Evolutionary conservation across 2,329 filamentous ascomycete species (phyloP), one percentile per base, ranked within the genome.

Genomic region (Daldinia sp.): DNA sequence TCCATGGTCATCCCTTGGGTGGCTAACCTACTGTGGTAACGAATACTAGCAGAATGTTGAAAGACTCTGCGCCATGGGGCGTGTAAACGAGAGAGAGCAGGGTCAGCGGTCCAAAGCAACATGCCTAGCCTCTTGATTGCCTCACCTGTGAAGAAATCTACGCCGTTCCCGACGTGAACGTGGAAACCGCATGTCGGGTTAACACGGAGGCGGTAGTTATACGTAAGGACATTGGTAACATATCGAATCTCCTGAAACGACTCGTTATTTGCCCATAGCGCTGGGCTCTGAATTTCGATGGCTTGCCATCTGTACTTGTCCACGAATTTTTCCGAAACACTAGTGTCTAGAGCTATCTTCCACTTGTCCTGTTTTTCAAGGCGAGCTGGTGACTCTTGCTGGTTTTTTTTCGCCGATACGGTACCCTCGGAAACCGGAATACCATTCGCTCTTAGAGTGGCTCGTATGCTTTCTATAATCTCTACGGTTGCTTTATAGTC

Each of bases 131-230:
- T 73, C 10, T 74, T 73, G 10, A 76, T 23, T 0, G 70, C 68
- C 9, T 68, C 62, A 8, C 73, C 45, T 11, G 74, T 67, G 50
- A 79, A 73, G 49, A 66, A 70, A n/a, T 68, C 58, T 11, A 30
- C 55, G 0, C 78, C 78, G 48, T 74, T 75, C 4, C 76, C 77
- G 3, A 80, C 68, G 48, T 79, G 76, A 11, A 80, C 75, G 50
- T 78, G 76, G 17, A 79, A 67, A 7, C 76, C 77, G 25, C 74
- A 76, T 1, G 69, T 66, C 0, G 63, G 29, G 54, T 80, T 80
- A 10, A 78, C 67, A 1, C 76, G 71, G 13, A 75, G 54, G 13
- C 76, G 71, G 43, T 75, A 74, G 0, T 63, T 68, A 4, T 63
- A 67, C 1, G 72, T 77, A 4, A 80, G 52, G 3, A 77, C 35